Evolutionary conservation across 352 stramenopile genomes (phyloP).

Genomic region (Elongisporangium senticosum): DNA sequence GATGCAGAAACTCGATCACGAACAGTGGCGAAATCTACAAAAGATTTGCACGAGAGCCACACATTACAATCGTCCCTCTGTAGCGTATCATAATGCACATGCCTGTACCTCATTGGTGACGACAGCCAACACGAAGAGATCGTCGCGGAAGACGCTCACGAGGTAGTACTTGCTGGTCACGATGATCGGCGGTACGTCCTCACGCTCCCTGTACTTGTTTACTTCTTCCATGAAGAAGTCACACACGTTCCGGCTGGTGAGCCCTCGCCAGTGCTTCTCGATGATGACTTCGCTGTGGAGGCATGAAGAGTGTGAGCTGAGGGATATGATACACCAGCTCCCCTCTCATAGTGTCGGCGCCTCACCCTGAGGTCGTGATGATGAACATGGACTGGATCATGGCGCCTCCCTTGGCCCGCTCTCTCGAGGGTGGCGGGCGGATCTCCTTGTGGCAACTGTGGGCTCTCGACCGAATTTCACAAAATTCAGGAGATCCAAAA

Average conservation of each 20-base stretch:
- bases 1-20: slow-evolving; percentile 97
- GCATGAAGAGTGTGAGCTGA: slow-evolving; percentile 7
- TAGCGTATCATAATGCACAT: slow-evolving; percentile 1
- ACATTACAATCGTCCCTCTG: neutral
- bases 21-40: slow-evolving; percentile 73
- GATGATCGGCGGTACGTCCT: slow-evolving; percentile 88
- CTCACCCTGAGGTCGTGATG: slow-evolving; percentile 88
- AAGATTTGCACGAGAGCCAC: slow-evolving; percentile 1
- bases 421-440: neutral
- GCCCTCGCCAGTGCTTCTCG: slow-evolving; percentile 97
- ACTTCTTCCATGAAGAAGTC: slow-evolving; percentile 98
- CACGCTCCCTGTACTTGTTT: slow-evolving; percentile 87
- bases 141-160: slow-evolving; percentile 91
- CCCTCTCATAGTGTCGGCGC: neutral
- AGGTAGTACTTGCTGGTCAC: slow-evolving; percentile 87
- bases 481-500: slow-evolving; percentile 5
- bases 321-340: slow-evolving; percentile 3
- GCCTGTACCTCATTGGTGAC: slow-evolving; percentile 88
- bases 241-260: slow-evolving; percentile 93
- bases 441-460: slow-evolving; percentile 1
- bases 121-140: slow-evolving; percentile 94
- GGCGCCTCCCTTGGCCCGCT: neutral
- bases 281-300: slow-evolving; percentile 92
- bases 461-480: neutral
- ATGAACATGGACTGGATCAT: slow-evolving; percentile 99